Base-by-base conservation (phyloP, 345 rosid species). In the Lepidium didymum region DNA sequence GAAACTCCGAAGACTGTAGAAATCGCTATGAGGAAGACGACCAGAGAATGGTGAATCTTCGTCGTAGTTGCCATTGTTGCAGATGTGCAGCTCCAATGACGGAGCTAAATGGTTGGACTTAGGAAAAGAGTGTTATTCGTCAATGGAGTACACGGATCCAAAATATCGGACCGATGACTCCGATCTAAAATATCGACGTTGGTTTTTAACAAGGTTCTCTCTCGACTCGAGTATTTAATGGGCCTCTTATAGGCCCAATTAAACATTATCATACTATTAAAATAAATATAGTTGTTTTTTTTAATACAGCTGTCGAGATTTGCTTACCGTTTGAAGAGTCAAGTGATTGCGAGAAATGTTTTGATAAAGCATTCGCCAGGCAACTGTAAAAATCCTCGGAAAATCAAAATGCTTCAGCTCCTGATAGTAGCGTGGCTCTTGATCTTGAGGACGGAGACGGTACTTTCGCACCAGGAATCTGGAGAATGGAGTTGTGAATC, bases 401-500 rank as follows among this genome's bases (percentile, higher is more conserved):
- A 3, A 38, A 13, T 29, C 27, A 4, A 21, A 49, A 84, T 84
- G 87, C 63, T 70, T 64, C 70, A 73, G 54, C 29, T 64, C 62
- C 15, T 64, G 11, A 16, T 71, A 4, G 15, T 73, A 25, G 70
- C 82, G 8, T 59, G 64, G 18, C 46, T 80, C 6, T 27, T 81
- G 36, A 25, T 56, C 57, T 76, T 74, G 50, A 69, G 57, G 1
- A 46, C 54, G 36, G 75, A 64, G 5, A 54, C 41, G 54, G 86
- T 78, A 56, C 61, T 19, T 57, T 77, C 97, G 56, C 99, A 91
- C 81, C 78, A 89, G 76, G 99, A 87, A 71, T 83, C 97, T 27
- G 96, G 99, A 34, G 77, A 76, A 53, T 95, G 96, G 97, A 82
- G 81, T 64, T 95, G 99, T 83, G 92, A 85, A 60, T 75, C 87